Evolutionary conservation across 768 basidiomycete species (phyloP), one percentile per base, ranked within the genome.

Genomic region (Sporobolomyces phaffii): DNA sequence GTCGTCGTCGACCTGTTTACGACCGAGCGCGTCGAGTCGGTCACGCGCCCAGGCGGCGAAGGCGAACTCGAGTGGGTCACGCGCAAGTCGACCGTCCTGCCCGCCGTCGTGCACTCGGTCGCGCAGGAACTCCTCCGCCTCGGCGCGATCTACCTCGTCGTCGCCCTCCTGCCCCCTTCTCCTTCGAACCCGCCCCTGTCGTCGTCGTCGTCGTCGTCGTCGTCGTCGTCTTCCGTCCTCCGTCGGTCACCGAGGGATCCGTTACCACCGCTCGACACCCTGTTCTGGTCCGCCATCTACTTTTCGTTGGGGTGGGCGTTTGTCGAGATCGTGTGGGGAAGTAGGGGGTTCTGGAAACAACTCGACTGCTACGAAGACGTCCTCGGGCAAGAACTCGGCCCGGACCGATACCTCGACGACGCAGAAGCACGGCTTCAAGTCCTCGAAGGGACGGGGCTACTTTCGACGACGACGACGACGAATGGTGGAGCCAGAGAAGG

Each of bases 281-380:
- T 72, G 38, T 72, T 74, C 66, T 74, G 68, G 57, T 68, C 62
- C n/a, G 73, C 67, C 2, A 62, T 74, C 40, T 69, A 60, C 61
- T 53, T 74, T 59, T 64, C 69, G 7, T 61, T 74, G 18, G 71
- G 73, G 5, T 72, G 69, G 61, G 71, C 71, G 10, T 14, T 33
- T 26, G 53, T 67, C 28, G 73, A 74, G 57, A 70, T 69, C 61
- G 31, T 69, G 4, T 72, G 71, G 71, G 62, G 65, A 14, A 34
- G 28, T 5, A 8, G 65, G 17, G 34, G 60, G 22, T 52, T 72
- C 13, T 68, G 65, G 65, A 60, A 61, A 29, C 59, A 64, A 28
- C 56, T 72, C 48, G 52, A 62, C 20, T 52, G 67, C 33, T 72
- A 72, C 52, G 50, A 54, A 14, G 70, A 72, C n/a, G 70, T 72